A percentile compares a stretch with the other conserved stretches of the same genome.
These are phyloP conservation scores for Wickerhamomyces hampshirensis DNA, from an alignment of 805 yeast species.

Conservation along the genomic window DNA sequence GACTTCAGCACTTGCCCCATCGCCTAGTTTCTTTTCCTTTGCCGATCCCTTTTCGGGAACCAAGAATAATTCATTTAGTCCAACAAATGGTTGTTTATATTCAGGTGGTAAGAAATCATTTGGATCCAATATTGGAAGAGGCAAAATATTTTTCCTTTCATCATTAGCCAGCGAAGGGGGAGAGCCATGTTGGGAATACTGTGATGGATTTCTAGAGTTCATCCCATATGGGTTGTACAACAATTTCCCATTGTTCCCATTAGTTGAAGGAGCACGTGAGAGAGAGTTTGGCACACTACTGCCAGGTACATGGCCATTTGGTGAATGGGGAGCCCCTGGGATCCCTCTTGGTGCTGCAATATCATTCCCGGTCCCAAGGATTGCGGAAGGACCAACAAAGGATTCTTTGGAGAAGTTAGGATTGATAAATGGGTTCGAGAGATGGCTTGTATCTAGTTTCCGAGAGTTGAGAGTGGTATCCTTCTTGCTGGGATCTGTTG, in stretches of 20 bases:
- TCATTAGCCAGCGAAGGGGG: constrained; percentile 22
- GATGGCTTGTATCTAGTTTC: neutral
- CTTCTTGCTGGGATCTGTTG: too few species aligned
- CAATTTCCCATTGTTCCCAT: constrained; percentile 1
- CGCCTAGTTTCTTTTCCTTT: constrained; percentile 50
- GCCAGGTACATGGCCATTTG: too few species aligned
- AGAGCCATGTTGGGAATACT: constrained; percentile 14
- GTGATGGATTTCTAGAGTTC: constrained; percentile 31
- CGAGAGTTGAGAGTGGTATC: neutral
- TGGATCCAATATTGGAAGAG: constrained; percentile 62
- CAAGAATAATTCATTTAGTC: constrained; percentile 52
- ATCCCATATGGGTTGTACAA: constrained; percentile 11
- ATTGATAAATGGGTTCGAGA: neutral
- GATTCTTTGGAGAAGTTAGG: neutral
- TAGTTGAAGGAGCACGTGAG: too few species aligned
- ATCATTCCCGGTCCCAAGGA: constrained; percentile 1
- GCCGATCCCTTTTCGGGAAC: constrained; percentile 32
- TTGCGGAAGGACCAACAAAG: neutral
- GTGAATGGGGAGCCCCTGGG: too few species aligned
- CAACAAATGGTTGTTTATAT: constrained; percentile 41
- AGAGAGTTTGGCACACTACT: too few species aligned
- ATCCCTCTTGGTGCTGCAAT: constrained; percentile 5
- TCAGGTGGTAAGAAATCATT: constrained; percentile 56
- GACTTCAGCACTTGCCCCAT: constrained; percentile 71
- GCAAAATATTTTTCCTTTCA: constrained; percentile 44